Conservation (phyloP, 2,329 filamentous ascomycete genomes). For the Claviceps arundinis region DNA sequence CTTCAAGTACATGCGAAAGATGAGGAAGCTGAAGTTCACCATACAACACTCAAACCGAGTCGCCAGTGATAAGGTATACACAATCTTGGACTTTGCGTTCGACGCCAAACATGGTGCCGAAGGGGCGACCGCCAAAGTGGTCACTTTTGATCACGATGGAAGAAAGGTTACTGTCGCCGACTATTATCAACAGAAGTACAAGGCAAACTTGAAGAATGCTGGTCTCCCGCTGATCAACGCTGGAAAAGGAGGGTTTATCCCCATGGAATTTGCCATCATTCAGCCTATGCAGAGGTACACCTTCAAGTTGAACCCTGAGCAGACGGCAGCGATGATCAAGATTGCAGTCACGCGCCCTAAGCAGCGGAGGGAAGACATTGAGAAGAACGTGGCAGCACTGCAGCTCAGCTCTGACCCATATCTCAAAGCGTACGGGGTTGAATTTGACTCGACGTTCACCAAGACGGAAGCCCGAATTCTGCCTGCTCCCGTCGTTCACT, state of each 20-base stretch:
- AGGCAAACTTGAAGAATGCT: conserved; percentile 30
- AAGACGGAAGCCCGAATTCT: conserved; percentile 59
- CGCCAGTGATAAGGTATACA: conserved; percentile 34
- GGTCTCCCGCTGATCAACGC: conserved; percentile 46
- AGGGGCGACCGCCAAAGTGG: conserved; percentile 36
- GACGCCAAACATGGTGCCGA: conserved; percentile 26
- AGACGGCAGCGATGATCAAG: conserved; percentile 84
- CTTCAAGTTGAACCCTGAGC: conserved; percentile 45
- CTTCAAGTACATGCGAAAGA: conserved; percentile 40
- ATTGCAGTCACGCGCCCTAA: conserved; percentile 71
- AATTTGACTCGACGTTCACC: conserved; percentile 51
- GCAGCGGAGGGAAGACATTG: conserved; percentile 54
- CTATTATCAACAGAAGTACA: conserved; percentile 45
- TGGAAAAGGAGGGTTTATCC: conserved; percentile 39
- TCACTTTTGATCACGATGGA: conserved; percentile 41
- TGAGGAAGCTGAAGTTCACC: conserved; percentile 42
- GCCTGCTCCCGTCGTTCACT: conserved; percentile 56
- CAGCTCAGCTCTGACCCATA: conserved; percentile 56
- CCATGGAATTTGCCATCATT: conserved; percentile 46
- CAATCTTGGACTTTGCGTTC: conserved; percentile 38
- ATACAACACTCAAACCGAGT: conserved; percentile 37
- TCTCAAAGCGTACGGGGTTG: conserved; percentile 59
- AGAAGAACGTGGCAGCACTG: conserved; percentile 42
- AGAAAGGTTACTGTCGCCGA: conserved; percentile 34
- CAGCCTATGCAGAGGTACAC: conserved; percentile 45